Evolutionary conservation across 768 basidiomycete genomes (phyloP), one percentile per base, ranked within the genome.

Genomic region (Naganishia vaughanmartiniae): DNA sequence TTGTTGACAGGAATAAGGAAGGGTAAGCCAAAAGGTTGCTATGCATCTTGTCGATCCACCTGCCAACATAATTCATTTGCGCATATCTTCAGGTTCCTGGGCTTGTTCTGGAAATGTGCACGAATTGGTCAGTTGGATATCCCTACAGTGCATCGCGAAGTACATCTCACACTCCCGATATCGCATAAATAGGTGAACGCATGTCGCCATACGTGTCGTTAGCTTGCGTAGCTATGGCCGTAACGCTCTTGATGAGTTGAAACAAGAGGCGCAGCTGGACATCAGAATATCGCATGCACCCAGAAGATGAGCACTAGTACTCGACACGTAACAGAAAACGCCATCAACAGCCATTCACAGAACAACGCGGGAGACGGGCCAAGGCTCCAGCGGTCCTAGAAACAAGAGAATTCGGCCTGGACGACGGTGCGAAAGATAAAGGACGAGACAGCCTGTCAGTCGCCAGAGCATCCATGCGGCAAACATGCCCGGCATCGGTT

Each of bases 181-280:
- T 67, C 46, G 48, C 48, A 26, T 5, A 33, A 42, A 33, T 80
- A 96, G 93, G 95, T 63, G 96, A 98, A 81, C 87, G 96, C 24
- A 83, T 99, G 54, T 97, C 95, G 33, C 96, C 95, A 46, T 98
- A 97, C 76, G 96, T 99, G 19, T 89, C 90, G 7, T 80, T 99
- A 17, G 92, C 95, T 19, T 98, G 95, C 79, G 82, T 97, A 28
- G 87, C 87, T 30, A 98, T 99, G 96, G 96, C 93, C 0, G 84
- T 89, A 55, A 88, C 88, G 45, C 86, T 93, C 69, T 77, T 89
- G n/a, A 30, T 79, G 28, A 55, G 54, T 33, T 66, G 54, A 66
- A 66, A 34, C 12, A 46, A 12, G 5, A 24, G 57, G n/a, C 34
- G 24, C 21, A n/a, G 57, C 36, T 21, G 9, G 34, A 9, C 2